Conservation (phyloP, 2,329 filamentous ascomycete genomes). For the Apiospora arundinis region DNA sequence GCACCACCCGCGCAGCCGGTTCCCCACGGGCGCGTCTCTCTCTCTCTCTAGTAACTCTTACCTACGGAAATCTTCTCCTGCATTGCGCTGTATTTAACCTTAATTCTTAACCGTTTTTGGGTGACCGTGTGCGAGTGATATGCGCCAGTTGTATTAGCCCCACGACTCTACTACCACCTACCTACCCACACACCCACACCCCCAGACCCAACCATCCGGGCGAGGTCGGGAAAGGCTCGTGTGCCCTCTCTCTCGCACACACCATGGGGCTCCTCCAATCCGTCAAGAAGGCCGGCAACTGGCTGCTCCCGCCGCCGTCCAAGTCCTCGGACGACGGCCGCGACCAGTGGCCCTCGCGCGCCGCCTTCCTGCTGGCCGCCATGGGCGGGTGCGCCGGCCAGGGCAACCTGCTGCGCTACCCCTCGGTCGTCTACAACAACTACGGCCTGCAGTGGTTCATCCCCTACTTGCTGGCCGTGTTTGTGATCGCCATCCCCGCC, state of each 20-base stretch:
- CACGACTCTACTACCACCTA: background rate
- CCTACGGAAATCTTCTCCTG: background rate
- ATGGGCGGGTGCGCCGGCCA: slow-evolving; percentile 66
- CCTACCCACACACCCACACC: background rate
- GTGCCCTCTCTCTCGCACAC: background rate
- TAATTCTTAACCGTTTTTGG: background rate
- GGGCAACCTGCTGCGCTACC: slow-evolving; percentile 64
- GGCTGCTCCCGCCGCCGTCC: slow-evolving; percentile 44
- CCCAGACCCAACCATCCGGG: background rate
- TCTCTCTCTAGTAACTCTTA: slow-evolving; percentile 11
- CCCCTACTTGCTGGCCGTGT: slow-evolving; percentile 61
- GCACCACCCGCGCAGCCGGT: background rate
- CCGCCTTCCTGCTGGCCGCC: slow-evolving; percentile 61
- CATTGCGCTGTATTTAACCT: background rate
- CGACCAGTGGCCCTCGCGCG: slow-evolving; percentile 62
- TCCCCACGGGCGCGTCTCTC: slow-evolving; percentile 4
- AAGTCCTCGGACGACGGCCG: slow-evolving; percentile 48
- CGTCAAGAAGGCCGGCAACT: slow-evolving; percentile 36
- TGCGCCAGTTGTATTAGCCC: background rate
- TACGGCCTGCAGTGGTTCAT: slow-evolving; percentile 66
- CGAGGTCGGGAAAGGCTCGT: background rate
- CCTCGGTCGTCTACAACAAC: slow-evolving; percentile 65
- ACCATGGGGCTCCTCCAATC: background rate
- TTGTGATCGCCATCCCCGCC: slow-evolving; percentile 61
- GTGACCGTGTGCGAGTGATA: background rate